Percentiles rank a stretch among this genome's conserved stretches.
phyloP scores from a whole-genome alignment of 1,284 basidiomycete species.

The Leccinum cinnamomeum region DNA sequence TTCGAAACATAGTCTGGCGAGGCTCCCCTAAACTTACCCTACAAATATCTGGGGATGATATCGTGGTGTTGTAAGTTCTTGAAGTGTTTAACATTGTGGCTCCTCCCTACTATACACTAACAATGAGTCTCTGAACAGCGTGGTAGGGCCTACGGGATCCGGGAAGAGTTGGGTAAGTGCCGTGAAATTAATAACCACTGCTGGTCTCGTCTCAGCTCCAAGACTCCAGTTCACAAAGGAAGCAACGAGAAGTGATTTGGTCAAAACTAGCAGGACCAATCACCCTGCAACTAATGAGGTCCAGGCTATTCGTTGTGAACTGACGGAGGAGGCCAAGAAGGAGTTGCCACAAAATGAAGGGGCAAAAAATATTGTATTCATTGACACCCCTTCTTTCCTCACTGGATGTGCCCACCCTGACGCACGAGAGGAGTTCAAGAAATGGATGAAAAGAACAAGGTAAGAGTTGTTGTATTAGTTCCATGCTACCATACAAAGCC shows the following conservation, averaged over 20 bases:
- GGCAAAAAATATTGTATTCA: constrained; percentile 17
- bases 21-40: constrained; percentile 3
- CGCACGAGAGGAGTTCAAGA: constrained; percentile 8
- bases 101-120: not conserved
- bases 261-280: constrained; percentile 9
- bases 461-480: not conserved
- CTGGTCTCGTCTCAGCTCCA: not conserved
- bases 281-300: constrained; percentile 18
- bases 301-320: constrained; percentile 21
- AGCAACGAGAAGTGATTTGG: constrained; percentile 10
- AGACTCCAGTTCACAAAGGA: constrained; percentile 16
- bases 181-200: not conserved
- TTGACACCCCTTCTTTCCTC: constrained; percentile 25
- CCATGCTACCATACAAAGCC: not conserved
- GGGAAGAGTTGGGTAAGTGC: constrained; percentile 29
- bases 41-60: constrained; percentile 16
- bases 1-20: constrained; percentile 14
- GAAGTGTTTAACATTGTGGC: not conserved
- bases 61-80: constrained; percentile 22
- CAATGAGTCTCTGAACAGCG: constrained; percentile 7
- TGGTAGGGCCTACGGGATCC: constrained; percentile 26
- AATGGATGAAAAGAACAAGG: constrained; percentile 9
- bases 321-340: constrained; percentile 18
- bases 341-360: not conserved
- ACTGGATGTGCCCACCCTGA: constrained; percentile 13